phyloP scores from a whole-genome alignment of 805 yeast genomes.

The Pichia paraexigua region DNA sequence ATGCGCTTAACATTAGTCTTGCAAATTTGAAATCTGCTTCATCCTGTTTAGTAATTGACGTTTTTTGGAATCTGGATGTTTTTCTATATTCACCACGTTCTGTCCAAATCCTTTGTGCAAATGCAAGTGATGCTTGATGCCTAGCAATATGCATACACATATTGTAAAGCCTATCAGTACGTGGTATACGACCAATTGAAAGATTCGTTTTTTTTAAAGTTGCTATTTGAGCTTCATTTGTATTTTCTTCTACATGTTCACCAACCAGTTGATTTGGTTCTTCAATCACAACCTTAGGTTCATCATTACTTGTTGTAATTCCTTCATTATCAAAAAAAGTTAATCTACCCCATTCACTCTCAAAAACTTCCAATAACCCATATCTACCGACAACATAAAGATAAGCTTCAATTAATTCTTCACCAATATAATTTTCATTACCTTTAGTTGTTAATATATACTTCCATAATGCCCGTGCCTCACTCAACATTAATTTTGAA shows the following conservation, averaged over 20 bases:
- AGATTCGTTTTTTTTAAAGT: not conserved
- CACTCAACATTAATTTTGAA: conserved; percentile 47
- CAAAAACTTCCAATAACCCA: conserved; percentile 30
- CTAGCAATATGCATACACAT: conserved; percentile 62
- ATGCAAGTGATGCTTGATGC: conserved; percentile 41
- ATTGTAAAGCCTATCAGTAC: conserved; percentile 46
- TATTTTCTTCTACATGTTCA: conserved; percentile 11
- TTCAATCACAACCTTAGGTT: conserved; percentile 18
- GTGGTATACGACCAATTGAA: conserved; percentile 20
- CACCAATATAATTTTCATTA: conserved; percentile 28
- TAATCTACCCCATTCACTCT: conserved; percentile 27
- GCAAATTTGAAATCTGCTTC: conserved; percentile 64
- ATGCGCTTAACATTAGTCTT: conserved; percentile 51
- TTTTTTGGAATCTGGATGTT: conserved; percentile 37
- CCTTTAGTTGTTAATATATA: conserved; percentile 30
- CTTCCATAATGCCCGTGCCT: conserved; percentile 71
- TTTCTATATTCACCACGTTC: conserved; percentile 73
- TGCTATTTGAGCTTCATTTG: conserved; percentile 1
- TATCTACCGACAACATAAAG: conserved; percentile 39
- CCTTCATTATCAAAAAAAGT: conserved; percentile 27
- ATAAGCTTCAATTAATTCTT: conserved; percentile 40
- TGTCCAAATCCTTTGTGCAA: conserved; percentile 64
- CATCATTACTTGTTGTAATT: conserved; percentile 15
- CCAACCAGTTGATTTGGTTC: conserved; percentile 12
- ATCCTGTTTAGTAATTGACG: conserved; percentile 32